A percentile compares a stretch with the other conserved stretches of the same genome.
These are phyloP conservation scores for Oryza meridionalis DNA, from an alignment of 176 grass and related monocot genomes.

Conservation along the genomic window DNA sequence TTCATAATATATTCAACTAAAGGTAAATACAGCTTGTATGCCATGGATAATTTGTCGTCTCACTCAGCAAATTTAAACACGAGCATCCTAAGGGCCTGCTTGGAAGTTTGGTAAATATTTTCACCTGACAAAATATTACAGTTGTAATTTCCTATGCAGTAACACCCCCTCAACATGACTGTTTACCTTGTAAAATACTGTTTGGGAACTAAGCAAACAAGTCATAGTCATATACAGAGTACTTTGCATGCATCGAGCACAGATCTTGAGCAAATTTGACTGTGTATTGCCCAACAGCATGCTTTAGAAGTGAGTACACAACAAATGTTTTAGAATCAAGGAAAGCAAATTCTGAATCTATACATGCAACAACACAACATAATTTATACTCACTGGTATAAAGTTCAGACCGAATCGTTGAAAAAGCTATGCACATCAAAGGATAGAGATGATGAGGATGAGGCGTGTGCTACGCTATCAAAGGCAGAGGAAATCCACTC, in stretches of 20 bases:
- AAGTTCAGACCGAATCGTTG: not conserved
- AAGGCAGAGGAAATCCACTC: not conserved
- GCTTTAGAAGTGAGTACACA: not conserved
- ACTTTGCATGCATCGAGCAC: not conserved
- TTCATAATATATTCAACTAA: constrained; percentile 29
- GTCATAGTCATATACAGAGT: not conserved
- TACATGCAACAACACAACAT: not conserved
- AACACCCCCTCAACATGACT: not conserved
- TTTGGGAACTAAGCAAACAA: not conserved
- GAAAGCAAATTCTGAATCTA: not conserved
- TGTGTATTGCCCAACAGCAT: too few species aligned
- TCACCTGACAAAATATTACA: not conserved
- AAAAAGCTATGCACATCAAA: not conserved
- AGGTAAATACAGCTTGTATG: constrained; percentile 12
- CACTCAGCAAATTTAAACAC: not conserved
- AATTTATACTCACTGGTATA: not conserved
- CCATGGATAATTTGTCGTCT: constrained; percentile 9
- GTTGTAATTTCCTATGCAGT: not conserved
- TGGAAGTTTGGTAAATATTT: not conserved
- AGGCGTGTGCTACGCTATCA: not conserved
- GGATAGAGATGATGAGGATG: not conserved
- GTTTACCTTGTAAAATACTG: not conserved
- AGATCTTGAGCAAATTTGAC: not conserved
- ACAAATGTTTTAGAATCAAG: not conserved
- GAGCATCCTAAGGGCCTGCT: not conserved